These are phyloP conservation scores for Kodamaea restingae DNA, from an alignment of 805 yeast species.

Conservation along the genomic window DNA sequence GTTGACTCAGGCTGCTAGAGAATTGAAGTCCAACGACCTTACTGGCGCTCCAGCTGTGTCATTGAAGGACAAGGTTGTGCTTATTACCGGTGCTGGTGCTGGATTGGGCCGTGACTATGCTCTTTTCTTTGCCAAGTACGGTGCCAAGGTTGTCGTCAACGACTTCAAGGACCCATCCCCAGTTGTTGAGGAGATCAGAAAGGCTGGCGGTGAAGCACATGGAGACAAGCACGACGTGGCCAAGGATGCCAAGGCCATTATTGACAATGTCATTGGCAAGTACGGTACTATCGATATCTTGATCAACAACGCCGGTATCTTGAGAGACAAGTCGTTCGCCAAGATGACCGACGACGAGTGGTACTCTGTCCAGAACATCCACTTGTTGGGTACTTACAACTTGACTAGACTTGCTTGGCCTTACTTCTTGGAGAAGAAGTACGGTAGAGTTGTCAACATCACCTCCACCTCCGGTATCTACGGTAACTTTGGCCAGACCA, in stretches of 20 bases:
- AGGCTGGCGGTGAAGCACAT: slow-evolving; percentile 75
- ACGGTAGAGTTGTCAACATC: slow-evolving; percentile 82
- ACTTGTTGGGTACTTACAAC: slow-evolving; percentile 74
- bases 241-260: slow-evolving; percentile 65
- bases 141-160: slow-evolving; percentile 93
- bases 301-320: slow-evolving; percentile 91
- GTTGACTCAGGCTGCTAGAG: slow-evolving; percentile 50
- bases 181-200: slow-evolving; percentile 71
- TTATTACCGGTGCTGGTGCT: slow-evolving; percentile 92
- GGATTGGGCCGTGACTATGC: slow-evolving; percentile 95
- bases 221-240: slow-evolving; percentile 82
- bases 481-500: slow-evolving; percentile 97
- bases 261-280: slow-evolving; percentile 67
- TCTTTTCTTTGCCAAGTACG: slow-evolving; percentile 75
- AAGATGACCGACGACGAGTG: slow-evolving; percentile 85
- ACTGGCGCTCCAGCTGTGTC: slow-evolving; percentile 46
- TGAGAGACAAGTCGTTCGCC: slow-evolving; percentile 81
- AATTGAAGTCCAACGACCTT: slow-evolving; percentile 48
- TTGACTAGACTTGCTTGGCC: slow-evolving; percentile 94
- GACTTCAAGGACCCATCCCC: slow-evolving; percentile 73
- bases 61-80: slow-evolving; percentile 77
- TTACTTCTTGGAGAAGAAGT: slow-evolving; percentile 67
- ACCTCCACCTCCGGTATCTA: slow-evolving; percentile 95
- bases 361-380: slow-evolving; percentile 76
- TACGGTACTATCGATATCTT: slow-evolving; percentile 84